Evolutionary conservation across 2,329 filamentous ascomycete species (phyloP).

Genomic region (Thyridium curvatum): DNA sequence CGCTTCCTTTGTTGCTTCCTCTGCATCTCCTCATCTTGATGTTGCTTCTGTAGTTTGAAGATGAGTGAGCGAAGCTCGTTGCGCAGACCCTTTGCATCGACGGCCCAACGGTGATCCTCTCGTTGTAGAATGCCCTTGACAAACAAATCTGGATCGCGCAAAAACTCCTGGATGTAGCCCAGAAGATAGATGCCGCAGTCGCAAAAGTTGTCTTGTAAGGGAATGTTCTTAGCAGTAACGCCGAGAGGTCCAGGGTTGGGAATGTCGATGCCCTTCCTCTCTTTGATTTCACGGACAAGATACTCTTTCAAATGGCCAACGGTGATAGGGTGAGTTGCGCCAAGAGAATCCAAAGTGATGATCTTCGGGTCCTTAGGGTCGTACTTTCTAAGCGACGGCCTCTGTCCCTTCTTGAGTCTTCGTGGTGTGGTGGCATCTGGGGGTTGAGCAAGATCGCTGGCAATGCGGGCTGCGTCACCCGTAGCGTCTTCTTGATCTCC

Average conservation of each 20-base stretch:
- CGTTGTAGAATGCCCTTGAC: slow-evolving; percentile 58
- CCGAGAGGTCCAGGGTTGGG: slow-evolving; percentile 27
- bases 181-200: slow-evolving; percentile 89
- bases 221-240: slow-evolving; percentile 69
- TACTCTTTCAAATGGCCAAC: slow-evolving; percentile 69
- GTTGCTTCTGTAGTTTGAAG: slow-evolving; percentile 53
- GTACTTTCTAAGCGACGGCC: slow-evolving; percentile 27
- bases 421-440: too few species aligned
- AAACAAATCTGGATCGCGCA: slow-evolving; percentile 67
- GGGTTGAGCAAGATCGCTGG: too few species aligned
- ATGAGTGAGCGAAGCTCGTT: slow-evolving; percentile 60
- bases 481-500: too few species aligned
- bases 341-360: slow-evolving; percentile 83
- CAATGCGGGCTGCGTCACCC: too few species aligned
- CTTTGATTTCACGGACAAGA: slow-evolving; percentile 63
- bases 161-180: slow-evolving; percentile 77
- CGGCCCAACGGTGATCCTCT: slow-evolving; percentile 42
- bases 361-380: slow-evolving; percentile 59
- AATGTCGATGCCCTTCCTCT: slow-evolving; percentile 45
- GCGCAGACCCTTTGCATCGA: slow-evolving; percentile 57
- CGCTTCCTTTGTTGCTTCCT: slow-evolving; percentile 22
- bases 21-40: slow-evolving; percentile 36
- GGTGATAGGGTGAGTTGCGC: slow-evolving; percentile 55
- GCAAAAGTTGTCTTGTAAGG: slow-evolving; percentile 73
- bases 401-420: slow-evolving; percentile 20